A percentile compares a stretch with the other conserved stretches of the same genome.
phyloP scores from a whole-genome alignment of 2,329 filamentous ascomycete genomes.

The Cordyceps fumosorosea region DNA sequence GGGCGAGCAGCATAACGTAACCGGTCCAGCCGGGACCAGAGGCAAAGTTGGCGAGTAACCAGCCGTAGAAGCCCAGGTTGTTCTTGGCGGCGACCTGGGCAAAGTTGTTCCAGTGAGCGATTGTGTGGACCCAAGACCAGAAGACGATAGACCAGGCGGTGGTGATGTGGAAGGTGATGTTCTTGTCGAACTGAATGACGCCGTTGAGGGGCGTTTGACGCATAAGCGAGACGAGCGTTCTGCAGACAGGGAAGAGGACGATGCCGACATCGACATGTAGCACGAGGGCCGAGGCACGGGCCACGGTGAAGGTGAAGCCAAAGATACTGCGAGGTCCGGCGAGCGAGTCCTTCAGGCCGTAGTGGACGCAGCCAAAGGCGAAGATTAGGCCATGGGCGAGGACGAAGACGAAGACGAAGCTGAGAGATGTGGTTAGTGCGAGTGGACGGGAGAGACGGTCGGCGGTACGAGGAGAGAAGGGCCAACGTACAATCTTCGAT shows the following conservation, averaged over 20 bases:
- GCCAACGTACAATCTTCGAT: conserved; percentile 63
- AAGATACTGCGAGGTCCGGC: conserved; percentile 60
- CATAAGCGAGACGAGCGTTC: conserved; percentile 74
- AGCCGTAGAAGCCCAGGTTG: conserved; percentile 71
- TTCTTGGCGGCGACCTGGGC: conserved; percentile 69
- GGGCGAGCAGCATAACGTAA: conserved; percentile 72
- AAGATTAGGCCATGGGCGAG: conserved; percentile 70
- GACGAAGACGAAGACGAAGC: conserved; percentile 71
- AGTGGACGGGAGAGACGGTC: background rate
- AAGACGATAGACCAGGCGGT: conserved; percentile 85
- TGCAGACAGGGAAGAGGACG: conserved; percentile 74
- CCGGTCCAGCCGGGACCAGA: conserved; percentile 81
- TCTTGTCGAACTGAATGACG: conserved; percentile 84
- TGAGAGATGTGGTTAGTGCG: conserved; percentile 26
- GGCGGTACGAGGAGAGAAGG: background rate
- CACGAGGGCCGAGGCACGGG: conserved; percentile 66
- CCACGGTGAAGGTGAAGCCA: conserved; percentile 70
- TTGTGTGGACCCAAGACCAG: conserved; percentile 80
- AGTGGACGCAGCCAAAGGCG: conserved; percentile 73
- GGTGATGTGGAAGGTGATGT: conserved; percentile 81
- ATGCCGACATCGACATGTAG: conserved; percentile 78
- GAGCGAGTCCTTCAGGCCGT: conserved; percentile 69
- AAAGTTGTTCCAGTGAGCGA: conserved; percentile 84
- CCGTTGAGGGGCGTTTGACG: conserved; percentile 78
- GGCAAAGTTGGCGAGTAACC: conserved; percentile 67